Base-by-base conservation (phyloP, 164 flowering plant species). In the Buxus sempervirens region DNA sequence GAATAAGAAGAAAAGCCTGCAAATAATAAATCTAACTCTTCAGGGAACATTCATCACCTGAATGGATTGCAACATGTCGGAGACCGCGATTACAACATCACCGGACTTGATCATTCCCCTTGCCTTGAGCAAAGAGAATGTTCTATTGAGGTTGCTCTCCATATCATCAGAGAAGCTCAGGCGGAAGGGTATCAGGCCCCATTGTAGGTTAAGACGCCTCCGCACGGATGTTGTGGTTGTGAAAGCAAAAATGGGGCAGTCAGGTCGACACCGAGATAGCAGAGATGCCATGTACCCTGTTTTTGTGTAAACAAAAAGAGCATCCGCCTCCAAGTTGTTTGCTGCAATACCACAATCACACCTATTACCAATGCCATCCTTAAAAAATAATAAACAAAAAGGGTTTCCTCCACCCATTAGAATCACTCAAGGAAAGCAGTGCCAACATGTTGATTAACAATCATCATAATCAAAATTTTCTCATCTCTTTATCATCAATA, bases 191-290 rank as follows among this genome's bases (percentile, higher is more conserved):
- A 90, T 92, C 36, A 95, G 80, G 25, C 97, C 99, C 97, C 97
- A 92, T 69, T 88, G 99, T 57, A 95, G 83, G 76, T 92, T 95
- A 77, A 95, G 77, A 53, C 94, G 96, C 66, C 97, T 83, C 59
- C 99, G 67, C 56, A 90, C 86, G 22, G 93, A 88, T 36, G 93
- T 82, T 12, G 90, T 73, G 64, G 73, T 70, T 5, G 99, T 92
- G 74, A 95, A 95, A 26, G 97, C 99, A 78, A 95, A 92, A 69
- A 95, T 88, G 19, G 97, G 99, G 81, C 97, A 95, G 75, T 92
- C 99, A 28, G 99, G 99, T 10, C 97, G 88, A 72, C 99, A 92
- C 9, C 97, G 90, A 25, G 99, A 92, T 62, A 95, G 71, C 41
- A 95, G 89, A 67, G 99, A 95, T 54, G 99, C 99, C 99, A 92